Conservation (phyloP, 768 basidiomycete genomes). For the Boletus huronensis region DNA sequence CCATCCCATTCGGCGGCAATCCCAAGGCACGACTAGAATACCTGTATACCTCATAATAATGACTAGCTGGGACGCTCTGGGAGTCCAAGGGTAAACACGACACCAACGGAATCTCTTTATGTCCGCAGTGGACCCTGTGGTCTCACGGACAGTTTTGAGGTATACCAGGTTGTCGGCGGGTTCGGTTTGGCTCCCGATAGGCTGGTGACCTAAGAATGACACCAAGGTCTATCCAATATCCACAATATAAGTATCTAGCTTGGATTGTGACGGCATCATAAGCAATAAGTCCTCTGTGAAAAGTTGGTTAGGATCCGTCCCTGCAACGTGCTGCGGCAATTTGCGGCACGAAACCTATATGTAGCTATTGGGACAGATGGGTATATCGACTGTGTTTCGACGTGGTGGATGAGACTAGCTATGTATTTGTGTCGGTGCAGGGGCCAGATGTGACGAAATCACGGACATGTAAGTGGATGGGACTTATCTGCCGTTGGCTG, state of each 20-base stretch:
- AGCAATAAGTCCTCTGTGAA: not conserved
- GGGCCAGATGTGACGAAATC: not conserved
- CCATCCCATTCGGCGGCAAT: not conserved
- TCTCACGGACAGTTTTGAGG: conserved; percentile 4
- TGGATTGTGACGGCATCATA: conserved; percentile 2
- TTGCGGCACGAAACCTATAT: not conserved
- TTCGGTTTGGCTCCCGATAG: not conserved
- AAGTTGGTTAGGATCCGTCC: not conserved
- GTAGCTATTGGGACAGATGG: not conserved
- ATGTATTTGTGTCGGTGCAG: not conserved
- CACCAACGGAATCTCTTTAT: not conserved
- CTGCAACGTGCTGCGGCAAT: conserved; percentile 5
- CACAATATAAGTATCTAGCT: not conserved
- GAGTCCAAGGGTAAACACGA: conserved; percentile 2
- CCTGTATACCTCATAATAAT: not conserved
- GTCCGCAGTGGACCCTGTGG: conserved; percentile 1
- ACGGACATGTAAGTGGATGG: not conserved
- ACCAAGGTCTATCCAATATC: not conserved
- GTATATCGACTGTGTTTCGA: not conserved
- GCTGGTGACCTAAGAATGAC: not conserved
- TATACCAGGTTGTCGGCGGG: conserved; percentile 1
- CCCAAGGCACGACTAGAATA: not conserved
- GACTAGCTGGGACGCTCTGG: not conserved
- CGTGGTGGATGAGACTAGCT: not conserved
- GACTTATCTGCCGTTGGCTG: not conserved